Percentiles rank a stretch among this genome's conserved stretches.
Evolutionary conservation across 2,329 filamentous ascomycete genomes (phyloP).

Genomic region (Fusarium algeriense): DNA sequence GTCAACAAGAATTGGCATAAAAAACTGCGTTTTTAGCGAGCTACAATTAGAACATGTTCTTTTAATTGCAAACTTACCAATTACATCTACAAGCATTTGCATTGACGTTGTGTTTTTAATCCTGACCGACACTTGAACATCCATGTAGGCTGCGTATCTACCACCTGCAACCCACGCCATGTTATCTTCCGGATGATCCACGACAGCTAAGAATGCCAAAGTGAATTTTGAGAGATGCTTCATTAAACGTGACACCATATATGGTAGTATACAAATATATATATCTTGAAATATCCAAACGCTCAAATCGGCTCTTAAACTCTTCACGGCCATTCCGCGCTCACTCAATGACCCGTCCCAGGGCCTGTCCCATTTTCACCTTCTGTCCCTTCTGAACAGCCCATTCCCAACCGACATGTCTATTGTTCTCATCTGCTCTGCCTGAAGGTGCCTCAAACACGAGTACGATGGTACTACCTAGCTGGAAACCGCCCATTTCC

Average conservation of each 20-base stretch:
- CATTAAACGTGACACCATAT: conserved; percentile 5
- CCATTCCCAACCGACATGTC: conserved; percentile 84
- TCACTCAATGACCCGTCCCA: conserved; percentile 78
- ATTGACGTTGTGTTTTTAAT: neutral
- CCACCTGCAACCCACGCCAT: neutral
- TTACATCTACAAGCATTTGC: neutral
- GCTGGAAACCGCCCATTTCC: conserved; percentile 98
- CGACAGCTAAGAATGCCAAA: neutral
- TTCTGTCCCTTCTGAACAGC: conserved; percentile 86
- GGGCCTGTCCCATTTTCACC: conserved; percentile 87
- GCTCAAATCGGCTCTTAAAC: conserved; percentile 17
- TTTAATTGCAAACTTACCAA: conserved; percentile 8
- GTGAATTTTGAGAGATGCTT: neutral
- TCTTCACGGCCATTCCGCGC: conserved; percentile 19
- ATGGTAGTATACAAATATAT: conserved; percentile 29
- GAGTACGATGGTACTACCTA: conserved; percentile 93
- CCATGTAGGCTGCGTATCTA: neutral
- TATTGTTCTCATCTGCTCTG: conserved; percentile 63
- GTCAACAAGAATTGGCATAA: conserved; percentile 9
- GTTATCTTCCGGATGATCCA: neutral
- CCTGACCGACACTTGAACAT: neutral
- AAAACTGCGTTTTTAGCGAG: conserved; percentile 31
- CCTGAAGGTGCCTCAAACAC: conserved; percentile 92
- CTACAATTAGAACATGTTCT: conserved; percentile 12
- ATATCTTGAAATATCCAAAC: conserved; percentile 22